These are phyloP conservation scores for Fomitopsis pulvina DNA, from an alignment of 768 basidiomycete species.

Conservation along the genomic window DNA sequence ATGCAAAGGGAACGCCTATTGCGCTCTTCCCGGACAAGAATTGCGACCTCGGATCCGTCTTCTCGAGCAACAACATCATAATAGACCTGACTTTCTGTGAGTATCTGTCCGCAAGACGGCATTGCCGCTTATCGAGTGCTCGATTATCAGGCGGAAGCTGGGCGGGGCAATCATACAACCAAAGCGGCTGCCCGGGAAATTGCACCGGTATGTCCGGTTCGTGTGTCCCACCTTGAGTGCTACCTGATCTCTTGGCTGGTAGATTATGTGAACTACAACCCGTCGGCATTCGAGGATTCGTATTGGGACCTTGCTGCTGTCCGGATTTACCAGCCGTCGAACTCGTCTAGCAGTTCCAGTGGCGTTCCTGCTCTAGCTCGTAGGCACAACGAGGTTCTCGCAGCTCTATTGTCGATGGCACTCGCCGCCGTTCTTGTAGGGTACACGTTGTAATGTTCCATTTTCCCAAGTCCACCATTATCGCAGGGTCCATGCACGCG, in stretches of 20 bases:
- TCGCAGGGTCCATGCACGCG: no score
- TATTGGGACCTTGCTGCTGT: conserved; percentile 33
- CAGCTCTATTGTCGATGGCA: not conserved
- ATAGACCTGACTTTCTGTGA: conserved; percentile 62
- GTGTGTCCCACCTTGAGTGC: not conserved
- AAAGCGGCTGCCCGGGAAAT: conserved; percentile 42
- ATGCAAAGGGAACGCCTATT: conserved; percentile 42
- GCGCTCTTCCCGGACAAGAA: conserved; percentile 54
- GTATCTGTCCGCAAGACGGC: not conserved
- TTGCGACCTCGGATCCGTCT: conserved; percentile 49
- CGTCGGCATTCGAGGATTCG: conserved; percentile 56
- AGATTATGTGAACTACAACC: conserved; percentile 66
- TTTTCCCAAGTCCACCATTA: no score
- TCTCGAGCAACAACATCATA: conserved; percentile 53
- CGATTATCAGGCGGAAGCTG: conserved; percentile 37
- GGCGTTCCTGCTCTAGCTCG: not conserved
- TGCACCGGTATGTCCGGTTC: conserved; percentile 49
- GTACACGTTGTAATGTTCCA: no score
- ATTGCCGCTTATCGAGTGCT: not conserved
- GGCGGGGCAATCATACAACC: conserved; percentile 42
- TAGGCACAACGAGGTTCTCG: not conserved
- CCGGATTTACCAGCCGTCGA: not conserved
- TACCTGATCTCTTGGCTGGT: not conserved
- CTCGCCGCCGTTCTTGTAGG: not conserved
- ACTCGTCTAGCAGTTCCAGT: not conserved